phyloP scores from a whole-genome alignment of 139 green algal species.

The Coccomyxa sp. region DNA sequence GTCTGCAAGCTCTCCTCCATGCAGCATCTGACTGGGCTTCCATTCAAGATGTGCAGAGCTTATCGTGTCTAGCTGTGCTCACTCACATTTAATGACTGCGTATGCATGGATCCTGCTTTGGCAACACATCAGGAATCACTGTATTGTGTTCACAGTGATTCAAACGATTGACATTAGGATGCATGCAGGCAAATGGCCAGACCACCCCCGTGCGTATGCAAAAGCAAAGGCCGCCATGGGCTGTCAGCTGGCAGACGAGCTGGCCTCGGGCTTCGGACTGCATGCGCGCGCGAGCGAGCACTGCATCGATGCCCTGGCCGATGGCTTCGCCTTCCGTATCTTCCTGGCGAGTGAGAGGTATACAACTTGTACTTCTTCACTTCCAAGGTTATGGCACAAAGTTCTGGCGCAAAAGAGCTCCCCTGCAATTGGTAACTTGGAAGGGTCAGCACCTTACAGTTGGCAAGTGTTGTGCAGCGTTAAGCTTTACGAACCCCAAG shows the following conservation, averaged over 20 bases:
- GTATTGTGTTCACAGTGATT: not conserved
- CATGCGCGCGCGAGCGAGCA: conserved; percentile 41
- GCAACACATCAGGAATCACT: not conserved
- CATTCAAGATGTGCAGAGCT: not conserved
- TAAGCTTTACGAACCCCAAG: not conserved
- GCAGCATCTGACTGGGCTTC: not conserved
- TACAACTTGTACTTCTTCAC: not conserved
- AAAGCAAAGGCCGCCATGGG: conserved; percentile 76
- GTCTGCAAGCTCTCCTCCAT: not conserved
- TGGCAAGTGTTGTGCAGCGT: not conserved
- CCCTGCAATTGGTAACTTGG: not conserved
- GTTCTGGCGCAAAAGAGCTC: too few relatives aligned
- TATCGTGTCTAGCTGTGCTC: not conserved
- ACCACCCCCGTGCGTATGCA: conserved; percentile 44
- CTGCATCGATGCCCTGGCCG: conserved; percentile 60
- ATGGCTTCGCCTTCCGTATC: conserved; percentile 77
- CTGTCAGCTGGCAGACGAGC: conserved; percentile 56
- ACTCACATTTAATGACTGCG: not conserved
- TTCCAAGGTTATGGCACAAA: too few relatives aligned
- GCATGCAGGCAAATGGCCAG: conserved; percentile 56
- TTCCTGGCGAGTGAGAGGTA: conserved; percentile 31
- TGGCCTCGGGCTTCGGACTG: conserved; percentile 46
- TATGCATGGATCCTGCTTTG: not conserved
- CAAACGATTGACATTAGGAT: not conserved
- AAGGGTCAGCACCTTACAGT: not conserved